These are phyloP conservation scores for Aureobasidium musti DNA, from an alignment of 2,329 filamentous ascomycete species.

Conservation along the genomic window DNA sequence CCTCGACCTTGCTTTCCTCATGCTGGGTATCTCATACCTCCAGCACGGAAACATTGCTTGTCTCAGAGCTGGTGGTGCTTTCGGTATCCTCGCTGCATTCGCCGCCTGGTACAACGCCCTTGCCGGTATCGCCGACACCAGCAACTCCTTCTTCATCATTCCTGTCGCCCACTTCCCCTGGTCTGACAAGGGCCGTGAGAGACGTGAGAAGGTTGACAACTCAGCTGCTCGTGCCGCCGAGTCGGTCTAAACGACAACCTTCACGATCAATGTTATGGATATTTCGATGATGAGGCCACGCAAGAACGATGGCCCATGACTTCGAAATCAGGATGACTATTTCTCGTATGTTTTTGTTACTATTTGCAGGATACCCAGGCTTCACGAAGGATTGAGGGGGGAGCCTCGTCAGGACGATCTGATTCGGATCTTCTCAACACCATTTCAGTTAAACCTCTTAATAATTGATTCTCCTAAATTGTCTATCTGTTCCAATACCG, in stretches of 20 bases:
- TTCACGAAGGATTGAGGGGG: constrained; percentile 25
- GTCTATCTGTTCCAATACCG: not conserved
- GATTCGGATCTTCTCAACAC: not conserved
- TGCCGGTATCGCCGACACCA: constrained; percentile 57
- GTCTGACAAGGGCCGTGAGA: constrained; percentile 73
- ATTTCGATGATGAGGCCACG: not conserved
- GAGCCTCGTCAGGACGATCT: constrained; percentile 2
- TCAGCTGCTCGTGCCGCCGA: constrained; percentile 40
- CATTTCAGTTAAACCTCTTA: constrained; percentile 10
- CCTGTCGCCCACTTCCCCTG: constrained; percentile 95
- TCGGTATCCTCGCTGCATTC: constrained; percentile 57
- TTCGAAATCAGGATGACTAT: constrained; percentile 3
- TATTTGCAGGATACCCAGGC: constrained; percentile 29
- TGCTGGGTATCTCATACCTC: constrained; percentile 59
- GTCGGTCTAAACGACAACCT: constrained; percentile 31
- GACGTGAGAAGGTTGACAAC: constrained; percentile 53
- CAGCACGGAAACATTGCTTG: constrained; percentile 45
- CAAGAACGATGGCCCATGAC: not conserved
- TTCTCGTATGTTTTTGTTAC: constrained; percentile 27
- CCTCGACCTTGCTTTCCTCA: constrained; percentile 60
- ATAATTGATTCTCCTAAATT: not conserved
- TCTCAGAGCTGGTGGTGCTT: constrained; percentile 56
- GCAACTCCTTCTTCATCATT: constrained; percentile 81
- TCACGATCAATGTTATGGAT: constrained; percentile 3
- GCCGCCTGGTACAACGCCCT: constrained; percentile 58